A percentile compares a stretch with the other conserved stretches of the same genome.
phyloP scores from a whole-genome alignment of 2,329 filamentous ascomycete genomes.

The Kalaharituber pfeilii region DNA sequence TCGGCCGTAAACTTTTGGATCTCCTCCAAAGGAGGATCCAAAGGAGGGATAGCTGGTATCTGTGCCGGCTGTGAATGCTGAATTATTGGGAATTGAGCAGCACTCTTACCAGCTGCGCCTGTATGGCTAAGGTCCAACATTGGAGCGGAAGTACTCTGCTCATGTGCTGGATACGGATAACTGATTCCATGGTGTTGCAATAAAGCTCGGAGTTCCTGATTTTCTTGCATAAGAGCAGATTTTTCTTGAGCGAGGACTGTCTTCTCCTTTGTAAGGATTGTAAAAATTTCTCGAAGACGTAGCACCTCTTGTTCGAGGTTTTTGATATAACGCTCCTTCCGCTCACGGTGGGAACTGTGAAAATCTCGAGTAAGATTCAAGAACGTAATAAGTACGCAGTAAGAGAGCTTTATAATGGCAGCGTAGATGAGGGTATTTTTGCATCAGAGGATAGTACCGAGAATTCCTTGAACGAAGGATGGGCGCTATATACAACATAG shows the following conservation, averaged over 20 bases:
- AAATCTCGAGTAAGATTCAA: too few relatives aligned
- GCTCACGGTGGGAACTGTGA: slow-evolving; percentile 76
- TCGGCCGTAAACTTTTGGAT: slow-evolving; percentile 29
- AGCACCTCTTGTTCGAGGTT: slow-evolving; percentile 81
- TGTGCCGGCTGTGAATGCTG: slow-evolving; percentile 9
- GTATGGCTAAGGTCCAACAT: slow-evolving; percentile 10
- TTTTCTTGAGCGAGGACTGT: too few relatives aligned
- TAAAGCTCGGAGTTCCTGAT: slow-evolving; percentile 51
- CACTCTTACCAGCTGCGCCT: slow-evolving; percentile 17
- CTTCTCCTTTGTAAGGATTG: slow-evolving; percentile 56
- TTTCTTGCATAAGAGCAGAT: slow-evolving; percentile 73
- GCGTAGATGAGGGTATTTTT: not conserved
- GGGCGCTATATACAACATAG: not conserved
- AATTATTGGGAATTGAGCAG: not conserved
- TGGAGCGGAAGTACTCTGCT: not conserved
- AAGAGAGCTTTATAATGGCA: slow-evolving; percentile 9
- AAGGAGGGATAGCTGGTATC: slow-evolving; percentile 10
- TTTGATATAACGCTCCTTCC: slow-evolving; percentile 93
- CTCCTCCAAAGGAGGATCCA: slow-evolving; percentile 14
- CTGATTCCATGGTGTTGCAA: slow-evolving; percentile 42
- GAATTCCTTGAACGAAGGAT: not conserved
- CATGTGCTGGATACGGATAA: slow-evolving; percentile 25
- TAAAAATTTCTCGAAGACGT: slow-evolving; percentile 70
- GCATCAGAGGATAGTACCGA: not conserved
- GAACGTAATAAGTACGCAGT: slow-evolving; percentile 9